Conservation (phyloP, 108 stramenopile genomes). For the Nitzschia palea region DNA sequence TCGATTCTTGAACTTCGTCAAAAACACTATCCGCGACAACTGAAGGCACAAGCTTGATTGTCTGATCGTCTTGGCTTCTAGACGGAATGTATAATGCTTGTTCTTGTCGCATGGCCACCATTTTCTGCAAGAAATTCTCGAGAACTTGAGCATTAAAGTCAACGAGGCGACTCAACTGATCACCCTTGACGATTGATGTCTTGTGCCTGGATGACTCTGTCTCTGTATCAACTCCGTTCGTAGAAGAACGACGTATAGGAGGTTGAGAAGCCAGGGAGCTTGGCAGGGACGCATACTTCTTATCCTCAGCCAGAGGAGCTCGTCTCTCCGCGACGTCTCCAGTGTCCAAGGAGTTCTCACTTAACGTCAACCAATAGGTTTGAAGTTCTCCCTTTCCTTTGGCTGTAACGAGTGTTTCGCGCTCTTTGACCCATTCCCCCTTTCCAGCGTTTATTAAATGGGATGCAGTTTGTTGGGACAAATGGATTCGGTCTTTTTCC, state of each 20-base stretch:
- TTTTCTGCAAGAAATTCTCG: background rate
- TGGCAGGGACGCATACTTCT: background rate
- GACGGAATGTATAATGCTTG: background rate
- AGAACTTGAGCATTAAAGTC: conserved; percentile 12
- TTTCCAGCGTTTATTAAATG: conserved; percentile 46
- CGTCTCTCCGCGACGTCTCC: background rate
- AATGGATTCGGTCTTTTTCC: conserved; percentile 47
- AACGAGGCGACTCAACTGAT: background rate
- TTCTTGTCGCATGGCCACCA: conserved; percentile 9
- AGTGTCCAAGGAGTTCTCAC: background rate
- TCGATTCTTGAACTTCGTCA: conserved; percentile 28
- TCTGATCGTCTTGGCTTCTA: background rate
- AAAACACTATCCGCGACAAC: background rate
- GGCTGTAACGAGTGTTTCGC: conserved; percentile 41
- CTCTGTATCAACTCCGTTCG: background rate
- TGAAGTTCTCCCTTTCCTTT: conserved; percentile 67
- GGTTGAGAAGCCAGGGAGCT: background rate
- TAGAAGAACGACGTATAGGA: background rate
- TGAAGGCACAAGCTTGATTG: background rate
- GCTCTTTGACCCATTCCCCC: conserved; percentile 41
- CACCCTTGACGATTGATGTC: background rate
- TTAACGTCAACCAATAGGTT: conserved; percentile 33
- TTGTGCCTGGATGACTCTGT: background rate
- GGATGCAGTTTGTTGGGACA: conserved; percentile 53
- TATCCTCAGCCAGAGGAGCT: background rate